Percentiles rank a stretch among this genome's conserved stretches.
Conservation (phyloP, 164 flowering plant genomes). For the Annona cherimola region DNA sequence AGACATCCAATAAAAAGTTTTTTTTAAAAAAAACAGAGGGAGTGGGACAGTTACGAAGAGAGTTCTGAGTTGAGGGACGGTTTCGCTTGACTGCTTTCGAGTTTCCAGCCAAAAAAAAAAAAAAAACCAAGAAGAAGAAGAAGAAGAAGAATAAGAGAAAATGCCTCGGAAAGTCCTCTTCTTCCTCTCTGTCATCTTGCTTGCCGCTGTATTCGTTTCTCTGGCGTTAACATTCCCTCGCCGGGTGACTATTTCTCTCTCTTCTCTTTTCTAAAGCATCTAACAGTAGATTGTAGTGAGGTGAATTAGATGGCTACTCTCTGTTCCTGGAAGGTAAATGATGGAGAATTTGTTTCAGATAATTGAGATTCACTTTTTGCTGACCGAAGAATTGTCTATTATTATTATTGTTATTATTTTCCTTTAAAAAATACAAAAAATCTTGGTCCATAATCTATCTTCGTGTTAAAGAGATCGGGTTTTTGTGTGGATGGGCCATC, state of each 20-base stretch:
- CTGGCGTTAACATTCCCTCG: constrained; percentile 6
- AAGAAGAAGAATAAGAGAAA: background rate
- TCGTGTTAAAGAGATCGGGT: background rate
- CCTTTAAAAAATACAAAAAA: background rate
- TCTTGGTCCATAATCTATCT: background rate
- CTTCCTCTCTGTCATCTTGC: background rate
- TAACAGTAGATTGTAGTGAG: background rate
- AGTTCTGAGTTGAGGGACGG: no score
- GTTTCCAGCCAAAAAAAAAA: no score
- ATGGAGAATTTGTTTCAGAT: background rate
- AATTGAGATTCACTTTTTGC: background rate
- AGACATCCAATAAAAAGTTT: no score
- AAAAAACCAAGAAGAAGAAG: no score
- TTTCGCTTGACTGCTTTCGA: no score
- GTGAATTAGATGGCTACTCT: background rate
- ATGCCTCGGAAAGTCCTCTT: constrained; percentile 3
- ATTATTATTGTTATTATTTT: no score
- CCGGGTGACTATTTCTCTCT: background rate
- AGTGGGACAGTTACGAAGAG: no score
- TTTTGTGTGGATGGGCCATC: background rate
- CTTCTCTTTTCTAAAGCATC: background rate
- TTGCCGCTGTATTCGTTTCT: background rate
- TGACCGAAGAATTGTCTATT: background rate
- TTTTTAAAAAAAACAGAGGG: no score
- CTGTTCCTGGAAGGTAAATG: background rate